Evolutionary conservation across 2,329 filamentous ascomycete species (phyloP), one percentile per base, ranked within the genome.

Genomic region (Cadophora gregata): DNA sequence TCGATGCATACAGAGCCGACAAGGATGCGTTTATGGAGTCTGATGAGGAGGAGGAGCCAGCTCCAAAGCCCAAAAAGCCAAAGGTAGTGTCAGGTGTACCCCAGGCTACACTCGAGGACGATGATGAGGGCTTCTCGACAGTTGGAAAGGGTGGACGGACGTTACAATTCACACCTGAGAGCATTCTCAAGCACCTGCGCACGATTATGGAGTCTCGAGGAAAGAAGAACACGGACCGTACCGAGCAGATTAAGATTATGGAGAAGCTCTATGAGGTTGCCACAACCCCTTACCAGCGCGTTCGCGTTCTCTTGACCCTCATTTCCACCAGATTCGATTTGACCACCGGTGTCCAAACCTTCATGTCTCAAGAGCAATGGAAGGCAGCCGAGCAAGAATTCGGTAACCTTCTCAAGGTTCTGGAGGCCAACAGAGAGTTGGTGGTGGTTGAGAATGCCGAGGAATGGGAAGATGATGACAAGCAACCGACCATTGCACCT

Each of bases 401-500:
- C 69, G 86, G 87, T 16, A 85, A 85, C 58, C 86, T 99, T 33
- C 85, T 99, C 48, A 83, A 88, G 68, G 88, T 93, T 21, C 88
- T 99, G 48, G 93, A 97, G 79, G 81, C 86, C 68, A 93, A 93
- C 81, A 85, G 85, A 68, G 89, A 96, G 71, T 91, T 95, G 77
- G 85, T 98, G 61, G 93, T 99, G 58, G 85, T 96, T 27, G 96
- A 99, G 82, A 90, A 88, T 73, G 96, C 93, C 25, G 96, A 99
- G 78, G 96, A 99, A 81, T 98, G 96, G 96, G 96, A 99, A 74
- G 96, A 99, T 76, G 96, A 99, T 73, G 96, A 99, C 75, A 98
- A 97, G 84, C 86, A 89, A 48, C 96, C 96, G 16, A 85, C 85
- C 36, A 84, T 95, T 72, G 87, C 86, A 65, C 80, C 85, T 25